Conservation (phyloP, 2,329 filamentous ascomycete genomes). For the Colletotrichum sp. region DNA sequence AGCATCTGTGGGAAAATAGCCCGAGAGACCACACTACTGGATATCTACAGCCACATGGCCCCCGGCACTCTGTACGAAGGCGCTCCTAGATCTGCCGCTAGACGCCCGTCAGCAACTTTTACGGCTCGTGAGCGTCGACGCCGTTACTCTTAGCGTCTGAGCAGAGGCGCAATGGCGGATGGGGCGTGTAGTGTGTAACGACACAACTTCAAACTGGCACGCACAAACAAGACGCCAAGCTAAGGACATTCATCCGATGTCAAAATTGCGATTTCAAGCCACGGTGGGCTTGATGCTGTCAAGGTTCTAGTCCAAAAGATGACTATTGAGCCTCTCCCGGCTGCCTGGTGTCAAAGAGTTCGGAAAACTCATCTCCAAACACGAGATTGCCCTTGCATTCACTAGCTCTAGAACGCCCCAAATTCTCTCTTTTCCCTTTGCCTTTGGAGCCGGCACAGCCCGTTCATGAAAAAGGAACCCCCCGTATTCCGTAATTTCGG, state of each 20-base stretch:
- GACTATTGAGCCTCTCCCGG: constrained; percentile 5
- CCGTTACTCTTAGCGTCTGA: not conserved
- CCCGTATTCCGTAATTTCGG: not conserved
- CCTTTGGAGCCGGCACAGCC: not conserved
- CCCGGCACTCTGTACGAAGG: not conserved
- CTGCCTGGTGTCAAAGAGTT: not conserved
- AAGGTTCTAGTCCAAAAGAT: not conserved
- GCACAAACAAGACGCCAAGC: not conserved
- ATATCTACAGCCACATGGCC: not conserved
- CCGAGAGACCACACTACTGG: not conserved
- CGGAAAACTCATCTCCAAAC: not conserved
- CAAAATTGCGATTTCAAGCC: constrained; percentile 7
- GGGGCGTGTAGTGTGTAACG: not conserved
- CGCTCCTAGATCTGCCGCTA: not conserved
- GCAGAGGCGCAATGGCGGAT: not conserved
- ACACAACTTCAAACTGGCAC: not conserved
- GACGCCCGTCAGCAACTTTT: not conserved
- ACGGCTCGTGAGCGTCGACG: not conserved
- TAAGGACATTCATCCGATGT: not conserved
- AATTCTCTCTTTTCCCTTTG: not conserved
- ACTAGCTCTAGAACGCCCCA: not conserved
- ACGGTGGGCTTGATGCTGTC: not conserved
- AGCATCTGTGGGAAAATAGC: not conserved
- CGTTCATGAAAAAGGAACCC: not conserved
- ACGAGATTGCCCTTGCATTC: not conserved